Percentiles rank a stretch among this genome's conserved stretches.
Conservation (phyloP, 2,329 filamentous ascomycete genomes). For the Thielaviopsis punctulata region DNA sequence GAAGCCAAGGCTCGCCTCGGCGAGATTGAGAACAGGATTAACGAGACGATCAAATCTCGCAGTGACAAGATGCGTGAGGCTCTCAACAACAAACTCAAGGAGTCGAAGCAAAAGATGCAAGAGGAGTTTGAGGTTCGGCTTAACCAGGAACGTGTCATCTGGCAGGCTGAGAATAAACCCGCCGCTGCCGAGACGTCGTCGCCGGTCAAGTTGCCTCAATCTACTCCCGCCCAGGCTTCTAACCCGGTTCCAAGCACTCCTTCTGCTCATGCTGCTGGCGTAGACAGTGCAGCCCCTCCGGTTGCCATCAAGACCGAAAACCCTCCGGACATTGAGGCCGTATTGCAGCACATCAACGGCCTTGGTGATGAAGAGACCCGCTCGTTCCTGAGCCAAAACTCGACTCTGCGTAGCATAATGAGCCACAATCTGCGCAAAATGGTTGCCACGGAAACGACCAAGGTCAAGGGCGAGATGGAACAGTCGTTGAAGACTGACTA, state of each 20-base stretch:
- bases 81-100: constrained; percentile 53
- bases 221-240: constrained; percentile 14
- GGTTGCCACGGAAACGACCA: constrained; percentile 46
- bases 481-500: constrained; percentile 28
- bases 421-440: constrained; percentile 51
- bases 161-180: constrained; percentile 34
- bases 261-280: constrained; percentile 21
- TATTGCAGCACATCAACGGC: constrained; percentile 6
- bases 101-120: constrained; percentile 37
- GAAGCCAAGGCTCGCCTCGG: constrained; percentile 47
- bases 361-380: constrained; percentile 36
- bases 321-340: constrained; percentile 13
- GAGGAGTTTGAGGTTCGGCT: constrained; percentile 32
- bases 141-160: constrained; percentile 46
- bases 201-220: constrained; percentile 13
- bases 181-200: constrained; percentile 13
- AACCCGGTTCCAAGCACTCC: constrained; percentile 19
- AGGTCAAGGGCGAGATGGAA: constrained; percentile 37
- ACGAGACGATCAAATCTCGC: constrained; percentile 43
- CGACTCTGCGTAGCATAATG: constrained; percentile 40
- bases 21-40: constrained; percentile 45
- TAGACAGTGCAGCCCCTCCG: constrained; percentile 21
- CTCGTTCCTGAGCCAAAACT: constrained; percentile 37
- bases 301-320: constrained; percentile 29
- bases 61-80: constrained; percentile 53